Conservation (phyloP, 2,329 filamentous ascomycete species). For the Thielaviopsis punctulata region DNA sequence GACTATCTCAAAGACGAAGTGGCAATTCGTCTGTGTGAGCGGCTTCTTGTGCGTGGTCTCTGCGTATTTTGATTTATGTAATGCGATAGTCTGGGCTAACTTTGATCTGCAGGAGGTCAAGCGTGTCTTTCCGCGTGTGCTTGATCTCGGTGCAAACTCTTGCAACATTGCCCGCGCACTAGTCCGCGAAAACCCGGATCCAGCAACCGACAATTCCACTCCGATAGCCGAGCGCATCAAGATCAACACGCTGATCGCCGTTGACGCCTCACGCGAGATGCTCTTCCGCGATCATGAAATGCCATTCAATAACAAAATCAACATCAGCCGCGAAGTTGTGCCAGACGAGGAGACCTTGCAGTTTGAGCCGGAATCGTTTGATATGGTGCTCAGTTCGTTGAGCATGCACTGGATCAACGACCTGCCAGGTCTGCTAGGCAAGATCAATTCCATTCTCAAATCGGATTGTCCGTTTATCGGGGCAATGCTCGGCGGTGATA, state of each 20-base stretch:
- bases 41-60: conserved; percentile 53
- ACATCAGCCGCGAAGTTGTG: conserved; percentile 61
- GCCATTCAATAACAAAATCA: conserved; percentile 57
- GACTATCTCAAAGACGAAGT: conserved; percentile 94
- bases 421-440: conserved; percentile 64
- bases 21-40: conserved; percentile 65
- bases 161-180: conserved; percentile 84
- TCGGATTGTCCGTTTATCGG: conserved; percentile 84
- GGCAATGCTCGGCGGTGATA: conserved; percentile 93
- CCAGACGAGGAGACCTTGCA: conserved; percentile 61
- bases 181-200: conserved; percentile 49
- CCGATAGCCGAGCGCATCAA: conserved; percentile 56
- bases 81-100: not conserved
- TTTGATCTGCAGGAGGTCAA: conserved; percentile 72
- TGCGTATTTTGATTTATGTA: too few species aligned
- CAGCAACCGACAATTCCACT: conserved; percentile 36
- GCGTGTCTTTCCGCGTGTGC: conserved; percentile 62
- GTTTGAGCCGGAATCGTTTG: conserved; percentile 61
- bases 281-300: conserved; percentile 64
- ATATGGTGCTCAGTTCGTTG: conserved; percentile 75
- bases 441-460: conserved; percentile 76
- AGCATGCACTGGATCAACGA: conserved; percentile 98
- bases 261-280: conserved; percentile 61
- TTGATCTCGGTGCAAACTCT: conserved; percentile 89
- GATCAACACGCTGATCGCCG: conserved; percentile 59